Evolutionary conservation across 2,329 filamentous ascomycete genomes (phyloP), one percentile per base, ranked within the genome.

Genomic region (Pestalotiopsis sp.): DNA sequence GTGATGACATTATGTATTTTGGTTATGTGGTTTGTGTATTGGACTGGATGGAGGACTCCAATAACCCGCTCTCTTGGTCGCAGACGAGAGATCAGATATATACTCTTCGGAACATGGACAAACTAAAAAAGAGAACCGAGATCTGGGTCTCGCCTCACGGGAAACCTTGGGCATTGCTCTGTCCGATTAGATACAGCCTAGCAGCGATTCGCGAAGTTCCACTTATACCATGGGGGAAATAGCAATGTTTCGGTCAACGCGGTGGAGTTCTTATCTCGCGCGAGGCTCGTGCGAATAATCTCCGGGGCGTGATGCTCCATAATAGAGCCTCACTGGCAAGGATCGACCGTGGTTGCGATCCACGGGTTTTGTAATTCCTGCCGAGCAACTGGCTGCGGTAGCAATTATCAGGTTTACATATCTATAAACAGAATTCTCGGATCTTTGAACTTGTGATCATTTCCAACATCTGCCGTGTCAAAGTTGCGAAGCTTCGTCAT

Each of bases 141-240:
- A 9, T 20, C 45, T n/a, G 14, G 45, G 38, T 11, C 39, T 64
- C 61, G 61, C 41, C 25, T 31, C 61, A 64, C 14, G 38, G 39
- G 17, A 49, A 25, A 1, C 17, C 31, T 36, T 36, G 31, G 14
- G 39, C 38, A 49, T 13, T 49, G 20, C 4, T 31, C 20, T 31
- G 13, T 17, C 31, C 39, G 61, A 62, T 64, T 64, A 49, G 61
- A 64, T 64, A 64, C 61, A 64, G 61, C 61, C 38, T n/a, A 39
- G 20, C 36, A 45, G n/a, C 25, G 38, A 25, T 64, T 64, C 61
- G 61, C 38, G 38, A 64, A n/a, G n/a, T 64, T 64, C 61, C 61
- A 64, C 39, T 36, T 20, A 36, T 20, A 25, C 14, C 36, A 17
- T 13, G n/a, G n/a, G 31, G 31, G 31, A 36, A 36, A 36, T 6